Evolutionary conservation across 495 filamentous ascomycete genomes (phyloP), one percentile per base, ranked within the genome.

Genomic region (Hamigera avellanea): DNA sequence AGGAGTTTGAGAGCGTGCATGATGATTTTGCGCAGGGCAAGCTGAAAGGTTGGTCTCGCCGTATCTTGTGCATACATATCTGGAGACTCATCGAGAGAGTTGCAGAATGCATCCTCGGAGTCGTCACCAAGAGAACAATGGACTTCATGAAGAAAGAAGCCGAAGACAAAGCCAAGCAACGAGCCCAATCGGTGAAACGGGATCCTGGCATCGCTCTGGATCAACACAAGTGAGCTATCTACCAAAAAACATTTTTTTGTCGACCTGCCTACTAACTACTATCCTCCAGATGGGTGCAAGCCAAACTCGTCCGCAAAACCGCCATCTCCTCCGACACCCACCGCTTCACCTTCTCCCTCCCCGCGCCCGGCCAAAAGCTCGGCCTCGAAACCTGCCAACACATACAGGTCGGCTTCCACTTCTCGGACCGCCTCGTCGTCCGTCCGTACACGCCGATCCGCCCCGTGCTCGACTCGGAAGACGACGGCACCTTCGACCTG

Each of bases 351-450:
- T 68, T 70, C 37, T 44, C 46, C 13, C 52, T 70, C 5, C 64
- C 65, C 2, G 41, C 41, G 8, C 14, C 45, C 1, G 19, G 47
- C 10, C 41, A 49, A 14, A 50, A 55, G 2, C 50, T 71, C 1
- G 64, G 67, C 6, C 50, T 69, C 1, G 57, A 57, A 10, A 62
- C 48, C 8, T 61, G 64, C 15, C 64, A 67, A 36, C 63, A 69
- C 37, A 36, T 69, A n/a, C 52, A 51, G 8, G 49, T 69, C 17
- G 50, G 52, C 3, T 55, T 60, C 14, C 46, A 52, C 17, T 53
- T 67, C 18, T 37, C 57, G 33, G 65, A 62, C 17, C 49, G 55
- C 26, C 33, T 51, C 2, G 52, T 67, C n/a, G 44, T 56, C 10
- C 46, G 65, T 9, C 54, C 58, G 0, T 69, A 65, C 47, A 67